Conservation (phyloP, 208 protist genomes). For the Trypanosomatidae sp. region DNA sequence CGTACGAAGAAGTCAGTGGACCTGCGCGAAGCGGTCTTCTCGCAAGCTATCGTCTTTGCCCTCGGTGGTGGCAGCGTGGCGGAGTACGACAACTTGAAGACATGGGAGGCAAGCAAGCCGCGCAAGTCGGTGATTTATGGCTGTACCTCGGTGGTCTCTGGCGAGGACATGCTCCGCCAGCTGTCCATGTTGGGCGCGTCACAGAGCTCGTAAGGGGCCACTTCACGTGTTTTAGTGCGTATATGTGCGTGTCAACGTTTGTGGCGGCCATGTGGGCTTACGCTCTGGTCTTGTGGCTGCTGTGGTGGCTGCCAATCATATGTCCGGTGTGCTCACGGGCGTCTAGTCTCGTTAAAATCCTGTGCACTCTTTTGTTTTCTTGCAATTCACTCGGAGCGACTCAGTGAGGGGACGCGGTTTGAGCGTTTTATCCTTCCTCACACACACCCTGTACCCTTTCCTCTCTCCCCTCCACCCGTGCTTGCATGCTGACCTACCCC, state of each 20-base stretch:
- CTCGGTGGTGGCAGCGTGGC: constrained; percentile 81
- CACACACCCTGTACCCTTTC: neutral
- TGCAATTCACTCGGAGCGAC: neutral
- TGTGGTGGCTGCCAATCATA: neutral
- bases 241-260: neutral
- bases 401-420: neutral
- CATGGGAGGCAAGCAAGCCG: constrained; percentile 71
- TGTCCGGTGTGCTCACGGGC: neutral
- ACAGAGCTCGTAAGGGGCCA: constrained; percentile 8
- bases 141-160: constrained; percentile 76
- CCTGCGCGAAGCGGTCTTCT: constrained; percentile 64
- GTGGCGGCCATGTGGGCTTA: neutral
- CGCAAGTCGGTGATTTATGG: constrained; percentile 88
- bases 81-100: constrained; percentile 91
- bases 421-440: neutral
- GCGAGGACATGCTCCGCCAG: constrained; percentile 79
- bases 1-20: constrained; percentile 65
- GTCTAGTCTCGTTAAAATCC: neutral
- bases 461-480: neutral
- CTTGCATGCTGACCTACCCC: neutral
- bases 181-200: constrained; percentile 51
- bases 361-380: neutral
- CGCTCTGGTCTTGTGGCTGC: neutral
- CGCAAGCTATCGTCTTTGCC: constrained; percentile 87
- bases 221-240: neutral